phyloP scores from a whole-genome alignment of 2,329 filamentous ascomycete genomes.

The Shiraia sp. region DNA sequence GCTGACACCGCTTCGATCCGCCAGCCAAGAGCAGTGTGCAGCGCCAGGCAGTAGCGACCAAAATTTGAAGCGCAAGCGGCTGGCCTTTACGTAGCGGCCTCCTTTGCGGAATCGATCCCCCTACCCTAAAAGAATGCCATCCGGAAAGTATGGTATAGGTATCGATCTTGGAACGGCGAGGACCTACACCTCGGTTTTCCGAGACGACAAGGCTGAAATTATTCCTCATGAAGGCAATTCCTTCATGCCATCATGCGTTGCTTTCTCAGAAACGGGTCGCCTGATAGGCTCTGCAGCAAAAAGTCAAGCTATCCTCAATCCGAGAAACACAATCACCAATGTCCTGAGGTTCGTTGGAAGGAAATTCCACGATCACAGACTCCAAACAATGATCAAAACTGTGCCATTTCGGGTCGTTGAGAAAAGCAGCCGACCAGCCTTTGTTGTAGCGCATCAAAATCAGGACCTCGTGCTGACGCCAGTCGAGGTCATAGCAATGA shows the following conservation, averaged over 20 bases:
- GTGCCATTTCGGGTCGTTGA: slow-evolving; percentile 89
- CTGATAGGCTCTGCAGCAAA: slow-evolving; percentile 79
- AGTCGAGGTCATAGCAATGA: slow-evolving; percentile 75
- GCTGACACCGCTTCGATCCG: too few relatives aligned
- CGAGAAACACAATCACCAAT: slow-evolving; percentile 46
- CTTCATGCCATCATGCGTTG: slow-evolving; percentile 69
- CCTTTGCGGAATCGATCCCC: too few relatives aligned
- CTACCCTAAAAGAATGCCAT: too few relatives aligned
- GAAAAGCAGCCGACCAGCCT: slow-evolving; percentile 80
- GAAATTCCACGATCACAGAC: slow-evolving; percentile 57
- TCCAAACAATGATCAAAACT: slow-evolving; percentile 88
- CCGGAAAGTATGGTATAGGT: slow-evolving; percentile 13
- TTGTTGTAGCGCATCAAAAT: slow-evolving; percentile 70
- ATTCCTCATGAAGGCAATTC: slow-evolving; percentile 24
- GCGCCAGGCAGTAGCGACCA: too few relatives aligned
- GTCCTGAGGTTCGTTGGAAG: slow-evolving; percentile 46
- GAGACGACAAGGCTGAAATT: slow-evolving; percentile 24
- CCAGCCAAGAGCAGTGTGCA: too few relatives aligned
- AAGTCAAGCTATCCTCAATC: slow-evolving; percentile 43
- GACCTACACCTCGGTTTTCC: slow-evolving; percentile 27
- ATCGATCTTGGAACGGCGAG: slow-evolving; percentile 34
- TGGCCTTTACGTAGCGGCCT: too few relatives aligned
- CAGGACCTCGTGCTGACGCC: slow-evolving; percentile 70
- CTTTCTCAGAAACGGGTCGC: slow-evolving; percentile 90
- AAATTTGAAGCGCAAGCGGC: too few relatives aligned